Evolutionary conservation across 202 grass and related monocot genomes (phyloP), one percentile per base, ranked within the genome.

Genomic region (Panicum hallii): DNA sequence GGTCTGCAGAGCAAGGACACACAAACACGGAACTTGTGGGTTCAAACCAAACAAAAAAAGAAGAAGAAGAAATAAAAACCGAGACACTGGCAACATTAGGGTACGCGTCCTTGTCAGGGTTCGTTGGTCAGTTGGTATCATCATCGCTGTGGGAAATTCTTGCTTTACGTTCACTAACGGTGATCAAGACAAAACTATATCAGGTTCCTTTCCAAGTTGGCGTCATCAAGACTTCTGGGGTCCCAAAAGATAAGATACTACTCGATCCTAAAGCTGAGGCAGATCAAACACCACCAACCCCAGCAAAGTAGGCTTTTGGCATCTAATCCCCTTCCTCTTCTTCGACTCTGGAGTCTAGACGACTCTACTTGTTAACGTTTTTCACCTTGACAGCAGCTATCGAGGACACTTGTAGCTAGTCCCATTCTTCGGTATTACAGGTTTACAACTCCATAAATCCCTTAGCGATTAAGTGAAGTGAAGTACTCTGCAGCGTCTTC

Each of bases 1-100:
- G 65, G 72, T 89, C 96, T 99, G 88, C 75, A 70, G 11, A 5
- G 47, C 13, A 81, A 85, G 2, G 11, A 36, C 50, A 48, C 11
- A 40, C 48, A 48, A n/a, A 43, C 9, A 69, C 38, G 34, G 2
- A 72, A 43, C 3, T 63, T 53, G n/a, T 11, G 5, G 45, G 4
- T 17, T 16, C 9, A 10, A 14, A 28, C 14, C 26, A 26, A 26
- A 26, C 26, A 26, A 26, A 26, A 26, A 26, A 26, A 26, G 26
- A 26, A 26, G 26, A 26, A 26, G 26, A 26, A 26, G 26, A 34
- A 8, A 11, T n/a, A n/a, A 34, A 23, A 3, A 32, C 5, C 0
- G 10, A 7, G 4, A 20, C 30, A 16, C 30, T 63, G 26, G 2
- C 3, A 57, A 23, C 9, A 36, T 15, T 1, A 38, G 4, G 0